Evolutionary conservation across 768 basidiomycete species (phyloP), one percentile per base, ranked within the genome.

Genomic region (Lepiota venenata): DNA sequence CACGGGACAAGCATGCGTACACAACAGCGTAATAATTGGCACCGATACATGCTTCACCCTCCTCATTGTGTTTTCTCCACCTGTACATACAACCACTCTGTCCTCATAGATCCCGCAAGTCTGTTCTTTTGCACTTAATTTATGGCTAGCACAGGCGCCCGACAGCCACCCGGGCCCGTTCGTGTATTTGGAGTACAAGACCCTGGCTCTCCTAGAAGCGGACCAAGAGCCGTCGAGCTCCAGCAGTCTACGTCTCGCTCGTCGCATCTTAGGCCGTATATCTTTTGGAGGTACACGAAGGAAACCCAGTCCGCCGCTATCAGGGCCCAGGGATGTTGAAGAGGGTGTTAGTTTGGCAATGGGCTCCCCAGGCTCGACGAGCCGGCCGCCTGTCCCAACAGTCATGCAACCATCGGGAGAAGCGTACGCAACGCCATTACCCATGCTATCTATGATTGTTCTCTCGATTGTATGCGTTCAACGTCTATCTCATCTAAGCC

Each of bases 371-470:
- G 60, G 63, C 15, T 60, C 70, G 11, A 25, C 18, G n/a, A 84
- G 85, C 38, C 72, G 80, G 18, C 67, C 88, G 1, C 83, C 88
- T 43, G 91, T 93, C 59, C 91, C 91, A 4, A 87, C 82, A 44
- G 87, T 89, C 61, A 74, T 87, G 63, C 80, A 82, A 53, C 64
- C 79, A 18, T 66, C 80, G 15, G 73, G 72, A n/a, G 89, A 90
- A 66, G 70, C 71, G 25, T 83, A 88, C 59, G 69, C 84, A 22
- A 97, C 93, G 0, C 94, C 95, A 1, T 66, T 98, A 25, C 96
- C 94, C 3, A 73, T 75, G 18, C 69, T 98, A 42, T 88, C 95
- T 0, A 96, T 98, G 88, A 77, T 87, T 60, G 96, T 98, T 2
- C 72, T 98, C 42, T 95, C 91, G 36, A 95, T 97, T 55, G 91